Evolutionary conservation across 345 rosid species (phyloP), one percentile per base, ranked within the genome.

Genomic region (Excoecaria cochinchinensis): DNA sequence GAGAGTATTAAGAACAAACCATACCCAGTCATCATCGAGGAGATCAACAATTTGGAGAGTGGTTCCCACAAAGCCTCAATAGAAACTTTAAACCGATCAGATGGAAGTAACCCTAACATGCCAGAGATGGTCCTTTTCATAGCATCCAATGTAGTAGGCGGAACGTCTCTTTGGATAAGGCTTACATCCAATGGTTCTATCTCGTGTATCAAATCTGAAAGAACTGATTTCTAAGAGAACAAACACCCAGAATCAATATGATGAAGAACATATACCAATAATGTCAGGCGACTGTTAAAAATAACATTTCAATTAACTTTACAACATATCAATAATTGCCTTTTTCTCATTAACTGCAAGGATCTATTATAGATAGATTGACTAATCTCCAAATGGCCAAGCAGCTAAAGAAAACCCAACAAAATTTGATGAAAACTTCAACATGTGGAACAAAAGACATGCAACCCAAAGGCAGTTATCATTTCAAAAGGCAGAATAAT

Each of bases 21-120:
- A 76, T 92, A 95, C 99, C 99, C 99, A 24, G 99, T 95, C 98
- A 91, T 95, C 92, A 95, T 91, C 42, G 99, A 95, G 39, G 99
- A 95, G 39, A 92, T 82, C 83, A 95, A 79, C 61, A 95, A 81
- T 88, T 90, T 95, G 16, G 94, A 95, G 71, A 95, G 90, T 58
- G 97, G 94, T 73, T 90, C 99, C 99, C 98, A 92, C 70, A 93
- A 81, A 52, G 99, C 91, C 74, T 95, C 96, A 22, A 92, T 95
- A 72, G 78, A 85, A 70, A 95, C 94, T 81, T 88, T 95, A 89
- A 95, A 95, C 79, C 92, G 87, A 76, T 91, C 91, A 17, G 99
- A 92, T 2, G 99, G 99, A 83, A 95, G 99, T 74, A 95, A 85
- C 4, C 99, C 98, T 83, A 95, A 79, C 98, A 95, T 95, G 78